Evolutionary conservation across 2,329 filamentous ascomycete species (phyloP), one percentile per base, ranked within the genome.

Genomic region (Paecilomyces niveus): DNA sequence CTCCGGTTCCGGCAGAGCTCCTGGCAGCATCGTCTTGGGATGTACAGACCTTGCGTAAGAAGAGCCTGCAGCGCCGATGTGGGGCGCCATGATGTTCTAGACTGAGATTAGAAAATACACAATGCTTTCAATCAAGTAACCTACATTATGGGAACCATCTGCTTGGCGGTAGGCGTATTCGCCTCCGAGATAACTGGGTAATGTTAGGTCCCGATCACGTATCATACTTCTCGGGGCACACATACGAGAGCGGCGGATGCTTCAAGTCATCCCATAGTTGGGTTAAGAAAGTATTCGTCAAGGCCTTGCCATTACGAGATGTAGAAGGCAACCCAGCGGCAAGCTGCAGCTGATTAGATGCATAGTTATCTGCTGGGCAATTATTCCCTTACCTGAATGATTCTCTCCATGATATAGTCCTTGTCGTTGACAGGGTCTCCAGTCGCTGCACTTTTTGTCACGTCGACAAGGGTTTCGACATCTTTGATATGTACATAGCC

Each of bases 41-140:
- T 80, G 80, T n/a, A 89, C 85, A 0, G 85, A 85, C 61, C 87
- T 82, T 24, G 88, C 87, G 65, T 90, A 90, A 0, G 85, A 81
- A n/a, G 83, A 84, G 11, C 82, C 82, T 9, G 88, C 86, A 39
- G 79, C 80, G 1, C 88, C 88, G 31, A 90, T 75, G 56, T 85
- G 78, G 2, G 88, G 87, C 64, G 83, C 78, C 21, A 85, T 74
- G 54, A 85, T 78, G 65, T 85, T 89, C 75, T 86, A 71, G 70
- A 7, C 7, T 55, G 72, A 75, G 7, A 24, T 71, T 68, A 69
- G 39, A n/a, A 9, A 18, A 13, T 45, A 21, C 18, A 45, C n/a
- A 10, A 18, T 45, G 5, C 1, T 69, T 60, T 68, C 71, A 3
- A 71, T 67, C 58, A 72, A 74, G 6, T 65, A 58, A 35, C 65